Percentiles rank a stretch among this genome's conserved stretches.
These are phyloP conservation scores for Xylaria sp. DNA, from an alignment of 2,329 filamentous ascomycete genomes.

Conservation along the genomic window DNA sequence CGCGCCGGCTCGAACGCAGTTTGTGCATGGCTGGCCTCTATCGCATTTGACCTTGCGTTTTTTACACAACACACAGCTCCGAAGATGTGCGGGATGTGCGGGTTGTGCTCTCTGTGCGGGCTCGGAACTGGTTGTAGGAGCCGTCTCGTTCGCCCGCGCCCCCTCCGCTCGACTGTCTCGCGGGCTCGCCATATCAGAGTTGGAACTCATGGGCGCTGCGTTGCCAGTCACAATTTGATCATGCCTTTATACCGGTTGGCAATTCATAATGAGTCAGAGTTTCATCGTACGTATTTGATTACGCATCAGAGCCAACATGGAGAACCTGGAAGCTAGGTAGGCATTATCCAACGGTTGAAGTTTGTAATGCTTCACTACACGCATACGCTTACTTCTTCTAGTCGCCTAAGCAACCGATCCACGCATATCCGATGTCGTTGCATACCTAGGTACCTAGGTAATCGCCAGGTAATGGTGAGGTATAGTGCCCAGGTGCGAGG, in stretches of 20 bases:
- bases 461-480: too few relatives aligned
- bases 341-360: not conserved
- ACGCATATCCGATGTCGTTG: not conserved
- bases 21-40: slow-evolving; percentile 30
- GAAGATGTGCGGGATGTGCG: slow-evolving; percentile 24
- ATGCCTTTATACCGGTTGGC: not conserved
- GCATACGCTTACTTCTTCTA: slow-evolving; percentile 18
- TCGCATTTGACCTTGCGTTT: slow-evolving; percentile 35
- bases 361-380: slow-evolving; percentile 12
- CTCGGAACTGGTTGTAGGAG: not conserved
- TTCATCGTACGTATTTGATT: not conserved
- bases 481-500: too few relatives aligned
- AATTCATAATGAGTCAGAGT: not conserved
- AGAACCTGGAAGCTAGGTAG: too few relatives aligned
- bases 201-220: not conserved
- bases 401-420: too few relatives aligned
- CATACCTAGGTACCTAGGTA: not conserved
- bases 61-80: slow-evolving; percentile 30
- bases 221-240: not conserved
- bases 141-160: not conserved
- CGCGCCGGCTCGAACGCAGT: slow-evolving; percentile 22
- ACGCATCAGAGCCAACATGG: not conserved
- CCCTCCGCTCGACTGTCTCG: not conserved
- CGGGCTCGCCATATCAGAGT: slow-evolving; percentile 9
- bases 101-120: slow-evolving; percentile 14